Percentiles rank a stretch among this genome's conserved stretches.
These are phyloP conservation scores for Sideroxylon spinosum DNA, from an alignment of 179 eudicot genomes.

Conservation along the genomic window DNA sequence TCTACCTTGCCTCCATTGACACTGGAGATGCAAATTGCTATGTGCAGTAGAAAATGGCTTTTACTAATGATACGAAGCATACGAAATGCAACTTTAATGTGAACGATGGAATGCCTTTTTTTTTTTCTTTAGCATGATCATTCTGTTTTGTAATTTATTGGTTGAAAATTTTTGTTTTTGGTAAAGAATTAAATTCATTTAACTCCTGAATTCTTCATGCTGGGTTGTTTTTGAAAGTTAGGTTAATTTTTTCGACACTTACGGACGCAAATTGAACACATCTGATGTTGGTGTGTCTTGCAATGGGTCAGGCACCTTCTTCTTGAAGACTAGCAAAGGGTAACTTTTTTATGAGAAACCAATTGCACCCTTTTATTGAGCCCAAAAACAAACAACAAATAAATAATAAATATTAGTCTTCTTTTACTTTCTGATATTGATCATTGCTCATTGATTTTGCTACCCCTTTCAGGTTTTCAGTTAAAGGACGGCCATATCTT, in stretches of 20 bases:
- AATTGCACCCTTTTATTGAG: not conserved
- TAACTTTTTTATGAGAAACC: conserved; percentile 18
- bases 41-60: not conserved
- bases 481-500: conserved; percentile 51
- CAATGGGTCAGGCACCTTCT: conserved; percentile 69
- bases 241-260: conserved; percentile 87
- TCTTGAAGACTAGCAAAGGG: conserved; percentile 70
- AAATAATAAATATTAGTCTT: not conserved
- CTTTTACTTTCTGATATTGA: not conserved
- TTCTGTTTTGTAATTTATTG: conserved; percentile 7
- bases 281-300: conserved; percentile 88
- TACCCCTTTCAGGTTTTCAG: conserved; percentile 45
- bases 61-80: not conserved
- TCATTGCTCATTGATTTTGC: conserved; percentile 13
- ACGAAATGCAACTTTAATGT: not conserved
- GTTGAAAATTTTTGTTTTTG: not conserved
- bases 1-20: no score
- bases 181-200: not conserved
- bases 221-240: conserved; percentile 26
- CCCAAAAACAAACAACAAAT: no score
- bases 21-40: not conserved
- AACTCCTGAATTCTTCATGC: not conserved
- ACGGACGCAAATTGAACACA: conserved; percentile 83
- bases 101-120: not conserved
- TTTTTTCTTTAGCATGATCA: not conserved